phyloP scores from a whole-genome alignment of 2,329 filamentous ascomycete species.

The Trichoderma atroviride region DNA sequence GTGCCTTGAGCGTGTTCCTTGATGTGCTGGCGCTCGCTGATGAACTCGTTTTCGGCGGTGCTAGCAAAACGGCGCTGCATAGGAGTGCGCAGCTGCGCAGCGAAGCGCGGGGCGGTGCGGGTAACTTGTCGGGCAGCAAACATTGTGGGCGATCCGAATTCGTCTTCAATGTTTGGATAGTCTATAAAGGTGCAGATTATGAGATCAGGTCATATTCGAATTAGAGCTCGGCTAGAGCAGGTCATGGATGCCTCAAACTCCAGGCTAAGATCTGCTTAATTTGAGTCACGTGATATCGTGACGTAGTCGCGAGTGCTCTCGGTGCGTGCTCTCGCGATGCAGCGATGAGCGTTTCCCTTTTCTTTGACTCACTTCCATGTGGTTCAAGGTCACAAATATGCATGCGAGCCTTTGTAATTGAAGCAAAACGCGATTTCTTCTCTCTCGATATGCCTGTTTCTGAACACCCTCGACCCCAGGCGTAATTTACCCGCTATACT shows the following conservation, averaged over 20 bases:
- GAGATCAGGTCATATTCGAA: conserved; percentile 40
- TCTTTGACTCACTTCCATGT: background rate
- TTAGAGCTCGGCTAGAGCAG: conserved; percentile 41
- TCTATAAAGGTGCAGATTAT: conserved; percentile 35
- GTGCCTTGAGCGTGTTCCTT: conserved; percentile 87
- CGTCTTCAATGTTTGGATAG: conserved; percentile 33
- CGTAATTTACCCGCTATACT: background rate
- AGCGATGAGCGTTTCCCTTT: background rate
- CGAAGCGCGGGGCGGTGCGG: conserved; percentile 65
- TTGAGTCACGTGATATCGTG: conserved; percentile 39
- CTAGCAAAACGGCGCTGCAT: conserved; percentile 73
- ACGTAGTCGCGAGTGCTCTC: conserved; percentile 29
- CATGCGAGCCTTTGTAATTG: background rate
- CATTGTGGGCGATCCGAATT: conserved; percentile 52
- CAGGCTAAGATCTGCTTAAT: conserved; percentile 31
- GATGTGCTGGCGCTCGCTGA: conserved; percentile 86
- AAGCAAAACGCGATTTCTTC: background rate
- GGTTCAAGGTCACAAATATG: background rate
- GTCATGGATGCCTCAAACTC: conserved; percentile 39
- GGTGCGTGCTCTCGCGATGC: background rate
- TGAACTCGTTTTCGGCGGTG: conserved; percentile 85
- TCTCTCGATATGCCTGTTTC: background rate
- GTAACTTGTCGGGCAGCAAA: conserved; percentile 63
- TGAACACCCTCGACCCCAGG: background rate
- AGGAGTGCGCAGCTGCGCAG: conserved; percentile 60